phyloP scores from a whole-genome alignment of 1,284 basidiomycete species.

The Trichosporon coremiiforme region DNA sequence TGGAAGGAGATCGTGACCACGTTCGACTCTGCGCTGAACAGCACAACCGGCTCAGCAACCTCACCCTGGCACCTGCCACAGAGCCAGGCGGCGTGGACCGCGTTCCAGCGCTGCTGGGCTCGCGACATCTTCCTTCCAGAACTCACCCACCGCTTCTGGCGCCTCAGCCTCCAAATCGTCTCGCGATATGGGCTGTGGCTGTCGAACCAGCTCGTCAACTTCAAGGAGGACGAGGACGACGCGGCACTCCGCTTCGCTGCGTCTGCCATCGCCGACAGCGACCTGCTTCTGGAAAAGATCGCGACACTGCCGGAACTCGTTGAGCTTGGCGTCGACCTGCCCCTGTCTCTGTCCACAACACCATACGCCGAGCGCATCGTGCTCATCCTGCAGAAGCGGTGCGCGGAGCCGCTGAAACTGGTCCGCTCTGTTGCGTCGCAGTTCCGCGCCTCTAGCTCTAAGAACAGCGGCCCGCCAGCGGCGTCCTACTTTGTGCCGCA shows the following conservation, averaged over 20 bases:
- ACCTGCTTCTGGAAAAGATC: constrained; percentile 33
- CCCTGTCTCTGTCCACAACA: constrained; percentile 28
- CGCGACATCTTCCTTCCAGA: constrained; percentile 79
- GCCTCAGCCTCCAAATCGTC: constrained; percentile 78
- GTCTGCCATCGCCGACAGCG: constrained; percentile 45
- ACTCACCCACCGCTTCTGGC: constrained; percentile 81
- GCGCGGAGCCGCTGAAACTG: constrained; percentile 79
- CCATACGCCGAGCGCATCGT: constrained; percentile 65
- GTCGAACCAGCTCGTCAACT: constrained; percentile 53
- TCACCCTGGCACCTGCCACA: constrained; percentile 58
- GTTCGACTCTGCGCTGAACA: constrained; percentile 67
- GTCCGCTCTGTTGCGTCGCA: constrained; percentile 83
- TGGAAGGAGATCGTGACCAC: constrained; percentile 87
- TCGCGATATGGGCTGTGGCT: constrained; percentile 77
- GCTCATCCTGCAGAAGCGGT: constrained; percentile 72
- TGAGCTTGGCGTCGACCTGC: constrained; percentile 26
- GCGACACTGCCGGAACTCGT: constrained; percentile 18
- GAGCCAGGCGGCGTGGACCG: constrained; percentile 69
- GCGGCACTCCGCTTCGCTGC: constrained; percentile 41
- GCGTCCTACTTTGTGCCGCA: constrained; percentile 81
- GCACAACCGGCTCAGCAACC: neutral
- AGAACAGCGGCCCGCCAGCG: constrained; percentile 60
- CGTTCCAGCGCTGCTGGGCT: constrained; percentile 78
- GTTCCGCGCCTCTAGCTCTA: constrained; percentile 63
- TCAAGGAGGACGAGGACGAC: constrained; percentile 63